Evolutionary conservation across 768 basidiomycete species (phyloP).

Genomic region (Leccinum fibrillosum): DNA sequence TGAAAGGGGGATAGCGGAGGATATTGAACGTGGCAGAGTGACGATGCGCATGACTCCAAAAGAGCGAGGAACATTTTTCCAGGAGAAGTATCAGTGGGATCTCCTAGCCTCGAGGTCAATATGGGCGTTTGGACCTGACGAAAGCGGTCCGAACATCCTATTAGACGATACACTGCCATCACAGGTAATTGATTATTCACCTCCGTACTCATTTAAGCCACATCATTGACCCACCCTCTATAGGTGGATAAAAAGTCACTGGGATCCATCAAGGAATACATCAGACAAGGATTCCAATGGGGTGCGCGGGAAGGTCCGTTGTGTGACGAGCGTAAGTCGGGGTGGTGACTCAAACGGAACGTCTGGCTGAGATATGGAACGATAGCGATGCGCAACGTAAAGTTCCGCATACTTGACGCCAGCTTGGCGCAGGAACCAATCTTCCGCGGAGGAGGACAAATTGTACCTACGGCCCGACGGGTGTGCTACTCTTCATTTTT

Average conservation of each 20-base stretch:
- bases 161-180: slow-evolving; percentile 96
- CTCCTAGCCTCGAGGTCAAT: slow-evolving; percentile 94
- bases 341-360: neutral
- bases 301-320: slow-evolving; percentile 95
- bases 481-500: slow-evolving; percentile 99
- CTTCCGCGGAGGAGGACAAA: slow-evolving; percentile 96
- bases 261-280: slow-evolving; percentile 85
- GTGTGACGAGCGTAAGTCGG: slow-evolving; percentile 95
- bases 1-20: slow-evolving; percentile 93
- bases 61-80: slow-evolving; percentile 93
- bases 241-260: slow-evolving; percentile 93
- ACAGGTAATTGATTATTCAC: slow-evolving; percentile 49
- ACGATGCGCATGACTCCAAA: slow-evolving; percentile 94
- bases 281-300: slow-evolving; percentile 99
- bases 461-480: slow-evolving; percentile 97
- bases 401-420: slow-evolving; percentile 94
- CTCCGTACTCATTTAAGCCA: neutral
- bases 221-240: slow-evolving; percentile 1
- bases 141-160: slow-evolving; percentile 89
- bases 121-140: slow-evolving; percentile 99
- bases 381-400: slow-evolving; percentile 95
- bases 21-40: slow-evolving; percentile 90
- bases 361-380: neutral
- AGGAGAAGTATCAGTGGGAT: slow-evolving; percentile 98
- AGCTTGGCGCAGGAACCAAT: slow-evolving; percentile 93